Evolutionary conservation across 176 grass and related monocot species (phyloP).

Genomic region (Cymbopogon citratus): DNA sequence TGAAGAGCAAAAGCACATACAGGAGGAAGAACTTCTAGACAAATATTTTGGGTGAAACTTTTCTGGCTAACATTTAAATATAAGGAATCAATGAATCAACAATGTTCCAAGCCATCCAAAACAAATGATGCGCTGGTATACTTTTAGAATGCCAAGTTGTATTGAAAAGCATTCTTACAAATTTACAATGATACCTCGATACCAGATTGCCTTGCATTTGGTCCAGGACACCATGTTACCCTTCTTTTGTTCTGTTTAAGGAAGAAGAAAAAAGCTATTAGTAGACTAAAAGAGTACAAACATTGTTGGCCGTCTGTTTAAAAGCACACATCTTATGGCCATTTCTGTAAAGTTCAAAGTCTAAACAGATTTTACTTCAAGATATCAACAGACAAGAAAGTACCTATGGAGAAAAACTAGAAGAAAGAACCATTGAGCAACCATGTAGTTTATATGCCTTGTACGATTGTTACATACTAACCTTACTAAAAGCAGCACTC

Average conservation of each 20-base stretch:
- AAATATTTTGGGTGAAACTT: constrained; percentile 1
- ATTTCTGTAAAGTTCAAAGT: background rate
- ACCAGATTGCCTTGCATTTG: constrained; percentile 35
- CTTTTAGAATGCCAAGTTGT: constrained; percentile 25
- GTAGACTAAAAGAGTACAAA: constrained; percentile 10
- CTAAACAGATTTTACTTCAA: background rate
- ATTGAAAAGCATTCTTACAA: background rate
- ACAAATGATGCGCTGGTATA: background rate
- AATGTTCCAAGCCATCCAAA: constrained; percentile 16
- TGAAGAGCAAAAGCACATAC: background rate
- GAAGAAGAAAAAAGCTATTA: background rate
- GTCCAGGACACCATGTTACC: constrained; percentile 78
- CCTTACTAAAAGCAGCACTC: constrained; percentile 46
- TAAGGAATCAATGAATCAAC: constrained; percentile 9
- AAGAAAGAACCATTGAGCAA: background rate
- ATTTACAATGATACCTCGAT: constrained; percentile 50
- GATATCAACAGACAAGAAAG: background rate
- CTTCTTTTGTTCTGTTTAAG: constrained; percentile 79
- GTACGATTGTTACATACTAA: constrained; percentile 11
- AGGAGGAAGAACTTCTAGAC: constrained; percentile 7
- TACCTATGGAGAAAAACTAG: background rate
- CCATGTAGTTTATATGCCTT: background rate
- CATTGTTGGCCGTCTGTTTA: background rate
- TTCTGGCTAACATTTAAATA: constrained; percentile 2
- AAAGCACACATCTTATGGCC: background rate